Base-by-base conservation (phyloP, 805 yeast species). In the Wickerhamomyces hampshirensis region DNA sequence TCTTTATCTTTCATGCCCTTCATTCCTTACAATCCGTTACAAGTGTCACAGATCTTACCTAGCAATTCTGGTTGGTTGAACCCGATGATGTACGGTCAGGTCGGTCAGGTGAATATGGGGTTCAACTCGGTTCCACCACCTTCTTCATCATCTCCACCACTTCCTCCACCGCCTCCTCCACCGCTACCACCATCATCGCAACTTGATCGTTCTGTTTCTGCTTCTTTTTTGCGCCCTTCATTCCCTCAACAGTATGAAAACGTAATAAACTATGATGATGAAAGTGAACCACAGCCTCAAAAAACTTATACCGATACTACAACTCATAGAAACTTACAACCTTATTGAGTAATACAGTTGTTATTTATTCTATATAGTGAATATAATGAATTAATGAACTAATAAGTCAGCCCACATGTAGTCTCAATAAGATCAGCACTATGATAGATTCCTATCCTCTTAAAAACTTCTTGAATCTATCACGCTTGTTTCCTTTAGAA, bases 401-500 rank as follows among this genome's bases (percentile, higher is more conserved):
- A n/a, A n/a, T n/a, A n/a, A n/a, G n/a, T n/a, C n/a, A n/a, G n/a
- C n/a, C n/a, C n/a, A n/a, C n/a, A n/a, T n/a, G n/a, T n/a, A n/a
- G n/a, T n/a, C n/a, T n/a, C n/a, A n/a, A n/a, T n/a, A n/a, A n/a
- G n/a, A n/a, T n/a, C 47, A 5, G 30, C 14, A 19, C 9, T 27
- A 18, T 6, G 6, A 23, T 23, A 18, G 14, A 23, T 10, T 16
- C n/a, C 32, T 23, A 43, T 12, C 49, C 43, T 34, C 57, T 71
- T 39, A 75, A 63, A 30, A 75, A 63, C 39, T 65, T 68, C 36
- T 69, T 66, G 38, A 75, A 65, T 43, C 68, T 71, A 11, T 65
- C 59, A 27, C 66, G 64, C 53, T 73, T 69, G 38, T 68, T 72
- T 46, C 65, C 66, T 31, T 67, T 65, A n/a, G n/a, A n/a, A n/a